Evolutionary conservation across 1,284 basidiomycete species (phyloP).

Genomic region (Inonotus obliquus): DNA sequence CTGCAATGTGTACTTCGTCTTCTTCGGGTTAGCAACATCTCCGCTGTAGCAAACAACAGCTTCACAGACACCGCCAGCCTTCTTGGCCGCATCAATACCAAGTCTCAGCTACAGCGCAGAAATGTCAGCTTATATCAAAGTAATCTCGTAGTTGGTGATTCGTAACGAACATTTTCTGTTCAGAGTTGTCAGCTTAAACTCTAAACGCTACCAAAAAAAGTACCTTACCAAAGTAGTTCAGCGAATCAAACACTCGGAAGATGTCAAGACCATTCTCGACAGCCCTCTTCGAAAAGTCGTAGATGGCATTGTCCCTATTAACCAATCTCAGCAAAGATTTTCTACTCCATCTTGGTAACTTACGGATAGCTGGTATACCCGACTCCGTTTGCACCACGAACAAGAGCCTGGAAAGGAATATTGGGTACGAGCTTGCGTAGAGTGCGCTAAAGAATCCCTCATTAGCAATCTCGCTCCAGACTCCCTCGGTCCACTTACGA

Average conservation of each 20-base stretch:
- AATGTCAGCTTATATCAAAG: background rate
- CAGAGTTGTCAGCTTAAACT: constrained; percentile 8
- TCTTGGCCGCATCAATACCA: constrained; percentile 99
- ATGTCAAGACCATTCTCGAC: constrained; percentile 99
- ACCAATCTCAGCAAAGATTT: constrained; percentile 16
- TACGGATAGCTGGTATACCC: constrained; percentile 99
- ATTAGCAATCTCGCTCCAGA: background rate
- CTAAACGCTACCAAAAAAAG: background rate
- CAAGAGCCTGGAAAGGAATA: constrained; percentile 97
- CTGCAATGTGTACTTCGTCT: constrained; percentile 96
- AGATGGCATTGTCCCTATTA: constrained; percentile 92
- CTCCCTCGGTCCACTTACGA: constrained; percentile 47
- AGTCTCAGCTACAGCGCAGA: constrained; percentile 69
- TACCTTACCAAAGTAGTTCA: constrained; percentile 92
- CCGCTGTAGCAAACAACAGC: constrained; percentile 99
- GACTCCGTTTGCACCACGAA: constrained; percentile 98
- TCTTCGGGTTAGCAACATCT: constrained; percentile 92
- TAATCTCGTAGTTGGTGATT: background rate
- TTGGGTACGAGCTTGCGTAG: constrained; percentile 97
- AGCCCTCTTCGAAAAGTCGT: constrained; percentile 97
- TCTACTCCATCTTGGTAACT: constrained; percentile 28
- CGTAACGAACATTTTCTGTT: constrained; percentile 54
- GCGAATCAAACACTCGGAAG: constrained; percentile 98
- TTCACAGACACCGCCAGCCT: constrained; percentile 97
- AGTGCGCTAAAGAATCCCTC: constrained; percentile 55